Conservation (phyloP, 768 basidiomycete species). For the Xerocomellus chrysenteron region DNA sequence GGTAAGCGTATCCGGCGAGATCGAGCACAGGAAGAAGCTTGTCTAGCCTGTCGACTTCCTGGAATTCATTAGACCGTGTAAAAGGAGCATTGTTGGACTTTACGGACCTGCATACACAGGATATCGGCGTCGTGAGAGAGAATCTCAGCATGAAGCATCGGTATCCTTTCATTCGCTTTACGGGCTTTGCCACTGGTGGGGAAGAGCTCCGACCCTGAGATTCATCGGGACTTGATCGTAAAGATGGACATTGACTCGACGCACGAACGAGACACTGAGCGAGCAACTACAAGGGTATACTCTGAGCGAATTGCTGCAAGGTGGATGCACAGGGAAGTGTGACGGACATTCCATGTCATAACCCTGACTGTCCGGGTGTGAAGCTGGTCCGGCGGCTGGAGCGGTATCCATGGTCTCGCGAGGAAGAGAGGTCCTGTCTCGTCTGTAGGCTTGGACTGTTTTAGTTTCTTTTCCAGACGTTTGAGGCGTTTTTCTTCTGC, state of each 20-base stretch:
- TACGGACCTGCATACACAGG: constrained; percentile 77
- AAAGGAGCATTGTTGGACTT: not conserved
- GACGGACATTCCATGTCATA: constrained; percentile 83
- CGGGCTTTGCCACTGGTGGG: constrained; percentile 79
- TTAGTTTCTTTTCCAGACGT: constrained; percentile 47
- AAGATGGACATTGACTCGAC: constrained; percentile 30
- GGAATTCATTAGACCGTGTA: constrained; percentile 1
- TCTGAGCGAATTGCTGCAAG: not conserved
- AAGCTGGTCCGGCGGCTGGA: constrained; percentile 5
- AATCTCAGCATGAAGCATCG: constrained; percentile 79
- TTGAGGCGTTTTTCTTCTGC: constrained; percentile 43
- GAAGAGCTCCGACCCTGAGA: constrained; percentile 73
- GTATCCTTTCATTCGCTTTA: constrained; percentile 68
- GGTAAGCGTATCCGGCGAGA: constrained; percentile 58
- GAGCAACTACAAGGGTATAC: constrained; percentile 50
- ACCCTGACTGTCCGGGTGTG: constrained; percentile 43
- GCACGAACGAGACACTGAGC: constrained; percentile 79
- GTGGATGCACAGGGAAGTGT: not conserved
- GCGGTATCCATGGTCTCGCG: constrained; percentile 37
- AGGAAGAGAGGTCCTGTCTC: constrained; percentile 10
- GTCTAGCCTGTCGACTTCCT: constrained; percentile 88
- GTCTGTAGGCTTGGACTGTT: constrained; percentile 8
- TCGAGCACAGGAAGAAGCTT: constrained; percentile 69
- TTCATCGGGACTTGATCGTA: not conserved
- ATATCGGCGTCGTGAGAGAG: constrained; percentile 72